Percentiles rank a stretch among this genome's conserved stretches.
phyloP scores from a whole-genome alignment of 2,329 filamentous ascomycete genomes.

The Westerdykella ornata region DNA sequence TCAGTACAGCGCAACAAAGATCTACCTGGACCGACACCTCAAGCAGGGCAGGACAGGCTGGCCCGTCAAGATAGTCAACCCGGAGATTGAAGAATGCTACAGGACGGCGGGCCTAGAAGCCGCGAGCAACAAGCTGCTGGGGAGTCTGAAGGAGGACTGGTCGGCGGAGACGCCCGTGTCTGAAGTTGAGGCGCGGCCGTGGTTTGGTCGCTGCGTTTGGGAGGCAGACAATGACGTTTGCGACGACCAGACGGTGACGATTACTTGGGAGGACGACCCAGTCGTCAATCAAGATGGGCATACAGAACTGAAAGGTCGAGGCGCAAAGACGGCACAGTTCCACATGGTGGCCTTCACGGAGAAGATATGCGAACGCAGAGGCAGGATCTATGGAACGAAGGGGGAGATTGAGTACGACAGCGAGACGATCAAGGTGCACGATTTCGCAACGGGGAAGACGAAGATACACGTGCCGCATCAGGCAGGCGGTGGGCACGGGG shows the following conservation, averaged over 20 bases:
- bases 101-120: slow-evolving; percentile 40
- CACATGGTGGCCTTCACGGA: slow-evolving; percentile 93
- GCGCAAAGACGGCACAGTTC: slow-evolving; percentile 78
- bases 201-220: slow-evolving; percentile 95
- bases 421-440: slow-evolving; percentile 64
- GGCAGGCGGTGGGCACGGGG: slow-evolving; percentile 61
- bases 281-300: slow-evolving; percentile 18
- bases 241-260: slow-evolving; percentile 85
- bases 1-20: slow-evolving; percentile 75
- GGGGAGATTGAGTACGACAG: slow-evolving; percentile 87
- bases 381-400: slow-evolving; percentile 74
- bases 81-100: slow-evolving; percentile 78
- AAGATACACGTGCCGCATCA: slow-evolving; percentile 55
- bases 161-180: slow-evolving; percentile 47
- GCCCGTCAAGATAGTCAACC: slow-evolving; percentile 85
- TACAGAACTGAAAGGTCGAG: slow-evolving; percentile 36
- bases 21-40: slow-evolving; percentile 68
- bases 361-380: slow-evolving; percentile 78
- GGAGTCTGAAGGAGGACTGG: slow-evolving; percentile 50
- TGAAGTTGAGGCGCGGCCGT: slow-evolving; percentile 47
- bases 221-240: slow-evolving; percentile 89
- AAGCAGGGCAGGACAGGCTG: slow-evolving; percentile 62
- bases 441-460: slow-evolving; percentile 57
- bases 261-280: slow-evolving; percentile 74
- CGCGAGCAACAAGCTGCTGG: slow-evolving; percentile 48